Conservation (phyloP, 106 monocot genomes). For the Apostasia shenzhenica region DNA sequence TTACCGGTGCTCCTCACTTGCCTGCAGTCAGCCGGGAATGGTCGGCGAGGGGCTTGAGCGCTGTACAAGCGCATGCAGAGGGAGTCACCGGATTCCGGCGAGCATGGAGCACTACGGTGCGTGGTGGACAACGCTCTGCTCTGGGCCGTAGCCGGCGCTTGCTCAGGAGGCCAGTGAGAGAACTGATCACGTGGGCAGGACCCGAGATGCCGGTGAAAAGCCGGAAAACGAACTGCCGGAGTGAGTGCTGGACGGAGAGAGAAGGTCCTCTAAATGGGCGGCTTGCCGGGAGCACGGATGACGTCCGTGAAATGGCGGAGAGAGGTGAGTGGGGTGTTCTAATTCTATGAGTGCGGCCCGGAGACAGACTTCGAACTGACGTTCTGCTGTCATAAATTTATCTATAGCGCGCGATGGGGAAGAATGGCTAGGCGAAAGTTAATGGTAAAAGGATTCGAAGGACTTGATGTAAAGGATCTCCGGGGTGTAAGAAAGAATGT, state of each 20-base stretch:
- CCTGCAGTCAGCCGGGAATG: slow-evolving; percentile 40
- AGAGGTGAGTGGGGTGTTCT: slow-evolving; percentile 28
- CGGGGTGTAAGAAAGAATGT: slow-evolving; percentile 43
- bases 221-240: slow-evolving; percentile 50
- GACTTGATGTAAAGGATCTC: slow-evolving; percentile 39
- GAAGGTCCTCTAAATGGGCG: slow-evolving; percentile 44
- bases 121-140: slow-evolving; percentile 44
- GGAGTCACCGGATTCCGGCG: neutral
- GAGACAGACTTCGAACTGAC: slow-evolving; percentile 36
- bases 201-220: slow-evolving; percentile 40
- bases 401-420: slow-evolving; percentile 48
- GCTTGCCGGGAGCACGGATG: slow-evolving; percentile 41
- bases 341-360: slow-evolving; percentile 38
- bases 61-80: slow-evolving; percentile 22
- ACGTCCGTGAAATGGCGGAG: slow-evolving; percentile 43
- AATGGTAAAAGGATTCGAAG: slow-evolving; percentile 22
- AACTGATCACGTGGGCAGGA: slow-evolving; percentile 24
- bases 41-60: slow-evolving; percentile 28
- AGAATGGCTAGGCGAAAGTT: too few species aligned
- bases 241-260: too few species aligned
- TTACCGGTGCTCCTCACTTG: slow-evolving; percentile 37
- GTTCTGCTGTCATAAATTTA: slow-evolving; percentile 58
- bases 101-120: slow-evolving; percentile 46
- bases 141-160: slow-evolving; percentile 29
- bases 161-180: slow-evolving; percentile 38